phyloP scores from a whole-genome alignment of 2,329 filamentous ascomycete species.

The Sarocladium brachiariae region DNA sequence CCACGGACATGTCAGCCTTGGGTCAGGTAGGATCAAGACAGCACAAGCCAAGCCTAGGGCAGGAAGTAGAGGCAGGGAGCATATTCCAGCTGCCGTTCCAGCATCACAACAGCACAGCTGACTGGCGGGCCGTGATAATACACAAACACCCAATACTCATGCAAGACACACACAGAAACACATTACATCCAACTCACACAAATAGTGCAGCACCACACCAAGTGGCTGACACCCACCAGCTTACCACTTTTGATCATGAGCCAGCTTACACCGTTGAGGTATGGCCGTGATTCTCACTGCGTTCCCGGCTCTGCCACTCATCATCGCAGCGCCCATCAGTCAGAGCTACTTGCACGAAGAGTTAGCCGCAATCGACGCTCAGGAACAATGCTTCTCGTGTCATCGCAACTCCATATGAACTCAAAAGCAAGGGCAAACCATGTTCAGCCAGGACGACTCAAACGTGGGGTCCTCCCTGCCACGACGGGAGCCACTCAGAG shows the following conservation, averaged over 20 bases:
- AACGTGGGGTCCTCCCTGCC: background rate
- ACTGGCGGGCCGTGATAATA: too few relatives aligned
- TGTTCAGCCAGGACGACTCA: constrained; percentile 4
- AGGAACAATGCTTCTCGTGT: too few relatives aligned
- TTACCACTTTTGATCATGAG: background rate
- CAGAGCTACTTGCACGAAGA: too few relatives aligned
- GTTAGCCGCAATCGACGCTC: too few relatives aligned
- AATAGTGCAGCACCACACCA: background rate
- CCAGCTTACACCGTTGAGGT: too few relatives aligned
- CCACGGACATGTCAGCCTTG: too few relatives aligned
- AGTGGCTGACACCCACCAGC: constrained; percentile 3
- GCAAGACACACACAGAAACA: background rate
- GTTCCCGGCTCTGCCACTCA: too few relatives aligned
- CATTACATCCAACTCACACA: background rate
- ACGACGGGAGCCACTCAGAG: constrained; percentile 3
- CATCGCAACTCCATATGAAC: background rate
- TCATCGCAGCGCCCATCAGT: too few relatives aligned
- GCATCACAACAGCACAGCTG: too few relatives aligned
- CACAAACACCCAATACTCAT: too few relatives aligned
- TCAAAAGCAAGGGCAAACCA: constrained; percentile 1
- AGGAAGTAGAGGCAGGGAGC: background rate
- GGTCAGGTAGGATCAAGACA: too few relatives aligned
- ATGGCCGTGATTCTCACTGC: too few relatives aligned
- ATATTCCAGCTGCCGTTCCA: background rate
- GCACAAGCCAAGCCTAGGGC: background rate